phyloP scores from a whole-genome alignment of 345 rosid species.

The Brassica incana region DNA sequence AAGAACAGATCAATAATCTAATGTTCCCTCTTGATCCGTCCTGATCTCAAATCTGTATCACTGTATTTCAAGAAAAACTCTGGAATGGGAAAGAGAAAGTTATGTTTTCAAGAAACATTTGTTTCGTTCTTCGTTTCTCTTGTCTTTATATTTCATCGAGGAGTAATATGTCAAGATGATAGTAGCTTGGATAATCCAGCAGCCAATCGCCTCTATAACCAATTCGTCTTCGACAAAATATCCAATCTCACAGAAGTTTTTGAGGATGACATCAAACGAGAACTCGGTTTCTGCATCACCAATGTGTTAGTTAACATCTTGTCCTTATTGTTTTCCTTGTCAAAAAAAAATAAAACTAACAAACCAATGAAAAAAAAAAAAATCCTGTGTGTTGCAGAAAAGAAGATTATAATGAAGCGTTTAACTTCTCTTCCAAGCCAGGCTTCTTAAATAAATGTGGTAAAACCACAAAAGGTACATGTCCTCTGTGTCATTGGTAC shows the following conservation, averaged over 20 bases:
- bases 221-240: conserved; percentile 47
- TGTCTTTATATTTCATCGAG: not conserved
- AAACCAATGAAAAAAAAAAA: not conserved
- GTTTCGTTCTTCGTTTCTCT: conserved; percentile 2
- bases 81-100: conserved; percentile 26
- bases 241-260: conserved; percentile 58
- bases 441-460: conserved; percentile 63
- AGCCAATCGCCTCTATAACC: conserved; percentile 44
- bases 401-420: conserved; percentile 79
- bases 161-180: conserved; percentile 14
- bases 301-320: conserved; percentile 59
- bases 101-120: conserved; percentile 21
- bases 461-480: conserved; percentile 56
- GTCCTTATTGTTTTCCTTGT: not conserved
- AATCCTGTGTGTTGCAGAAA: conserved; percentile 49
- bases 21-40: conserved; percentile 29
- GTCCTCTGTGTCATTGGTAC: not conserved
- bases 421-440: conserved; percentile 71
- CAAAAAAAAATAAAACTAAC: not conserved
- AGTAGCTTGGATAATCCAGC: conserved; percentile 38
- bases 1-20: not conserved
- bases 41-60: conserved; percentile 9
- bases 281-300: conserved; percentile 82
- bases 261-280: conserved; percentile 55
- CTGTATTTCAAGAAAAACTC: conserved; percentile 17